Evolutionary conservation across 495 filamentous ascomycete species (phyloP), one percentile per base, ranked within the genome.

Genomic region (Neurospora pannonica): DNA sequence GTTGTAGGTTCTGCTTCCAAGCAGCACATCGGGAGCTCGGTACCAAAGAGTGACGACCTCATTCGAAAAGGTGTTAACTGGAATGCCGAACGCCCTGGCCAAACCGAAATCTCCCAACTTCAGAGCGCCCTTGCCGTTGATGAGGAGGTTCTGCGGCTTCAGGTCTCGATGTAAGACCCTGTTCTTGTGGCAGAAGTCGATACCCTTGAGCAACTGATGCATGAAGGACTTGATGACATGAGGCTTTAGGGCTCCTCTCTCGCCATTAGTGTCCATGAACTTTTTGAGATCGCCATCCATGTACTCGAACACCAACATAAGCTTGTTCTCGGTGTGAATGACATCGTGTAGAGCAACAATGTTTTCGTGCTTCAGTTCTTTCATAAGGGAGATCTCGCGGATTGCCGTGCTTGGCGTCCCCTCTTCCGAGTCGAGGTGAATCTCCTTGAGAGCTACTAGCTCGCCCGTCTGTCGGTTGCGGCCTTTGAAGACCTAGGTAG

Each of bases 251-350:
- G 92, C 91, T 38, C 95, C 94, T 72, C 93, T 88, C 62, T 95
- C 91, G 76, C 93, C 92, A 37, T 92, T 89, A 21, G 90, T 91
- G 78, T 99, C 96, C 96, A 99, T 99, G 84, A 97, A 98, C 81
- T 95, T 96, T 87, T 99, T 99, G n/a, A 99, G 86, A 79, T 99
- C 96, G 77, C 94, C 91, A 83, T 99, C 96, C 91, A 99, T 97
- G 82, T 91, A 98, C 82, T 99, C 96, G 77, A 98, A 97, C 17
- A 99, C 96, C 43, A 99, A 92, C 94, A 98, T 98, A 60, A 99
- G 89, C 82, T 99, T 99, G 85, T 98, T 97, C 83, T 99, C 96
- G 72, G 96, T 98, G 81, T 99, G 96, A 78, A 99, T 98, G 39
- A 99, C 97, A 85, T 99, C 97, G 86, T 98, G 92, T 1, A 99